Percentiles rank a stretch among this genome's conserved stretches.
Evolutionary conservation across 2,329 filamentous ascomycete species (phyloP).

Genomic region (Aspergillus vadensis): DNA sequence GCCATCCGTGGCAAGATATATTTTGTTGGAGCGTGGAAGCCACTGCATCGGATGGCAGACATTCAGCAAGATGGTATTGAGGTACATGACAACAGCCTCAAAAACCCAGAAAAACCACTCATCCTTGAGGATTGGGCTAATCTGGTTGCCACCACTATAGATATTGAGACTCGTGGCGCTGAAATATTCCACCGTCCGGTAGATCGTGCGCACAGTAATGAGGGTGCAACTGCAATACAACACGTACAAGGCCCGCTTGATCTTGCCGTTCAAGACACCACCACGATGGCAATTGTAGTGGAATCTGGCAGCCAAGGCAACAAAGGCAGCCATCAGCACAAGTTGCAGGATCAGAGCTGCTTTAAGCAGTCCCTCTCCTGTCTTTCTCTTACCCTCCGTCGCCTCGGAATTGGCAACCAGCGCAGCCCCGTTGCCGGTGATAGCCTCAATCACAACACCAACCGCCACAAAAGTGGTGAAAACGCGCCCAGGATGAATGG

Average conservation of each 20-base stretch:
- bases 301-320: slow-evolving; percentile 50
- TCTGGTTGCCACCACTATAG: slow-evolving; percentile 41
- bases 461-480: slow-evolving; percentile 61
- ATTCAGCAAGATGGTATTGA: slow-evolving; percentile 55
- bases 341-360: slow-evolving; percentile 54
- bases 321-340: slow-evolving; percentile 53
- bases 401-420: slow-evolving; percentile 46
- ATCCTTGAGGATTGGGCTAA: slow-evolving; percentile 39
- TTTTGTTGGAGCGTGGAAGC: slow-evolving; percentile 52
- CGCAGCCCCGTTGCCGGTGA: slow-evolving; percentile 56
- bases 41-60: slow-evolving; percentile 54
- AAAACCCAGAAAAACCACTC: slow-evolving; percentile 60
- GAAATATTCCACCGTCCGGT: slow-evolving; percentile 56
- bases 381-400: slow-evolving; percentile 38
- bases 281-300: slow-evolving; percentile 46
- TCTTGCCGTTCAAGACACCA: slow-evolving; percentile 46
- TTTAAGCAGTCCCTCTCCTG: slow-evolving; percentile 52
- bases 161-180: slow-evolving; percentile 31
- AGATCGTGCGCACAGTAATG: slow-evolving; percentile 46
- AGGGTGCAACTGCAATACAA: slow-evolving; percentile 53
- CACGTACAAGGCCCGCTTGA: slow-evolving; percentile 45
- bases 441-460: slow-evolving; percentile 50
- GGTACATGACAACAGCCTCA: slow-evolving; percentile 55
- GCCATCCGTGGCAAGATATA: slow-evolving; percentile 55
- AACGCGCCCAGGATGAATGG: slow-evolving; percentile 58